Evolutionary conservation across 2,329 filamentous ascomycete genomes (phyloP), one percentile per base, ranked within the genome.

Genomic region (Arthroderma sp.): DNA sequence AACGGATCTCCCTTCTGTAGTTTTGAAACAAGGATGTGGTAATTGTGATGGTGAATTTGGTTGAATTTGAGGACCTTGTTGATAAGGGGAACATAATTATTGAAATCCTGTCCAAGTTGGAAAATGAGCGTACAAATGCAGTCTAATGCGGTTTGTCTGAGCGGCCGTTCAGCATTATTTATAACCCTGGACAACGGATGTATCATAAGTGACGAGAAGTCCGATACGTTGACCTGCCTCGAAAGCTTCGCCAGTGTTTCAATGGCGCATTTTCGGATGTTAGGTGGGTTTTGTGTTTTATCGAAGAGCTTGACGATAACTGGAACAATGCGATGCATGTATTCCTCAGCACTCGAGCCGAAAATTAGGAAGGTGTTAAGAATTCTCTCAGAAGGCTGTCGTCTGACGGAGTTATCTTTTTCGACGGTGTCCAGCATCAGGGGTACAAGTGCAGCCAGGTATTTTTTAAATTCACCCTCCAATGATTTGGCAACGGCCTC

Each of bases 251-350:
- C 91, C 60, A 98, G 84, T 0, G 90, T 95, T 66, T 98, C 94
- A 63, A 98, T 97, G 0, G 91, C 91, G 23, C 85, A 84, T 70
- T 90, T 94, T 56, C 89, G 82, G 52, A 96, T 82, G 59, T 85
- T 85, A 1, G 81, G 76, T 6, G 90, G 89, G 61, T 94, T 88
- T 9, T 86, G 84, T 33, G 86, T 82, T 67, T 89, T 94, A 69
- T 98, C 91, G 66, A 98, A 97, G 53, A 95, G 87, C 47, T 87
- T 84, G 7, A 98, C 91, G 66, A 98, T 90, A 37, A 95, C 89
- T 0, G 93, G 93, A 55, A 98, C 88, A 63, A 99, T 97, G 55
- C 98, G 79, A 69, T 98, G 93, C 93, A 98, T 98, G 70, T 98
- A 98, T 70, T 98, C 93, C 69, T 98, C 93, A 9, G 87, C 88